Base-by-base conservation (phyloP, 371 early-diverging fungal genomes). In the Chytridiales sp. region DNA sequence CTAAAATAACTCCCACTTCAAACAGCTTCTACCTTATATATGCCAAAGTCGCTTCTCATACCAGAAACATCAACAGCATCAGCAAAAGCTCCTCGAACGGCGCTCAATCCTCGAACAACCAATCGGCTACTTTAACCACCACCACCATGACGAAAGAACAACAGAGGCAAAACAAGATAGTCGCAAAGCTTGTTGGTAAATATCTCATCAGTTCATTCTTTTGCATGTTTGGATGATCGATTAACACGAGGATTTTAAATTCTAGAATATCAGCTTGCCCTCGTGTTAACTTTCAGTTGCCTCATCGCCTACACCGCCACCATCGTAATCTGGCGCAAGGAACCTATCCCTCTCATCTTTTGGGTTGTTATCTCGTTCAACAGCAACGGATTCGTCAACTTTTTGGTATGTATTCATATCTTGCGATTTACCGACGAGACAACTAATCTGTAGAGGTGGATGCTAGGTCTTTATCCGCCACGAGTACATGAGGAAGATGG, bases 201-300 rank as follows among this genome's bases (percentile, higher is more conserved):
- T 44, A 11, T 19, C 24, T 19, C 6, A 21, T 44, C 6, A n/a
- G n/a, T n/a, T n/a, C n/a, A n/a, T n/a, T n/a, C n/a, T n/a, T n/a
- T n/a, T n/a, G n/a, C 24, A 6, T 44, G n/a, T 44, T 26, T 44
- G n/a, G n/a, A 6, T 44, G n/a, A 11, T 48, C 49, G 49, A 13
- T n/a, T n/a, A n/a, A n/a, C n/a, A n/a, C n/a, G n/a, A n/a, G n/a
- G n/a, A n/a, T n/a, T n/a, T n/a, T n/a, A n/a, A n/a, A n/a, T n/a
- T n/a, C n/a, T 32, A 48, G 35, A 51, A 51, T 51, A 51, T 38
- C 36, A 51, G 24, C 31, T 51, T 8, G 51, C 38, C 11, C 36
- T 51, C n/a, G 38, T 51, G 36, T 35, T 51, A 4, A 51, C 51
- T 13, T 51, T 51, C 22, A 35, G 36, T 13, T 51, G 36, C n/a